Evolutionary conservation across 768 basidiomycete species (phyloP), one percentile per base, ranked within the genome.

Genomic region (Tephrocybe sp.): DNA sequence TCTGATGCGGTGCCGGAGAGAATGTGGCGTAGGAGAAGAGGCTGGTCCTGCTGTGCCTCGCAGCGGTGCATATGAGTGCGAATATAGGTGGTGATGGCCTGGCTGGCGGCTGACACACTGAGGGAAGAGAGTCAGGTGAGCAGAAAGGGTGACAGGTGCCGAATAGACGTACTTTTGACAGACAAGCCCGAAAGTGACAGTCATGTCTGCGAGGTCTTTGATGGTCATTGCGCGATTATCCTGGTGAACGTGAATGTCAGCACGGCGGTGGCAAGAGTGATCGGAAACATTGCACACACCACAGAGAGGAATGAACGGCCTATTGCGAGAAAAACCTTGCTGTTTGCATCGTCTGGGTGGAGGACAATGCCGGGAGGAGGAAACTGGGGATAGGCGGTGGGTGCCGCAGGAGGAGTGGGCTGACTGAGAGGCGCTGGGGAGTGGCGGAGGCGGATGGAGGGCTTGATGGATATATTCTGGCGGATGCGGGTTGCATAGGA

Each of bases 211-310:
- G 48, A 91, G 81, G 71, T 91, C 88, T 66, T 90, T 91, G 71
- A 90, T 86, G 36, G 88, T 90, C 84, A 90, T 87, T 41, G 88
- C 88, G 43, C 86, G 82, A 68, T 91, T 91, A 62, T 86, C 81
- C 86, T 89, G 50, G 18, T 36, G 33, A 54, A 26, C 39, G 46
- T 54, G 45, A 60, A n/a, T n/a, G n/a, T n/a, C n/a, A n/a, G n/a
- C n/a, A n/a, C n/a, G n/a, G n/a, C n/a, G n/a, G n/a, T n/a, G n/a
- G 57, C 51, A 39, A 54, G 33, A 46, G 58, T 45, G 62, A 56
- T 61, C 50, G 34, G 55, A 45, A 57, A 50, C 54, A n/a, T 43
- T 58, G 51, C 21, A 74, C 86, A 60, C 61, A 88, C 87, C 51
- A 90, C 84, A 28, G 87, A 84, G 62, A 88, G 75, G 58, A 90